Evolutionary conservation across 768 basidiomycete genomes (phyloP).

Genomic region (Termitomyces sp.): DNA sequence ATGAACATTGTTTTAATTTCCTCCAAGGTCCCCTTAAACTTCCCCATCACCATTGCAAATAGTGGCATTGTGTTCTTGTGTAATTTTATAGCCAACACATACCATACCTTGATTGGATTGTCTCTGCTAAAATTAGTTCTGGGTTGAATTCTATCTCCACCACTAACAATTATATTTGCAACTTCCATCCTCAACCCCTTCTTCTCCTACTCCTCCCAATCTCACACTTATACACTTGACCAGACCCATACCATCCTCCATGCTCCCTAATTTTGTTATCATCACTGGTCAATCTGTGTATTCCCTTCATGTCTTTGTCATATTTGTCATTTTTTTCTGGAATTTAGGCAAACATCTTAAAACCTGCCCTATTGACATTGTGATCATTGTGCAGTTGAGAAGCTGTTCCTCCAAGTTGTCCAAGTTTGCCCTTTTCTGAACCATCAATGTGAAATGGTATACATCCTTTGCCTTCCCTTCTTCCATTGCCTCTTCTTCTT

Average conservation of each 20-base stretch:
- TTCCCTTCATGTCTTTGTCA: slow-evolving; percentile 7
- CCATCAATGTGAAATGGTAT: background rate
- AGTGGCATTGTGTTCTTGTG: background rate
- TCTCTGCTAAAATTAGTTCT: background rate
- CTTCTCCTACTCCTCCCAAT: no score
- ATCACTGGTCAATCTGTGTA: slow-evolving; percentile 2
- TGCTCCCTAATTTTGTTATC: background rate
- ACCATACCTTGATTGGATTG: background rate
- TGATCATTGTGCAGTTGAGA: background rate
- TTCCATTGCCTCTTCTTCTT: no score
- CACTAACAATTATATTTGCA: no score
- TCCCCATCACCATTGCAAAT: background rate
- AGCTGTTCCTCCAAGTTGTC: background rate
- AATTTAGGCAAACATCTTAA: background rate
- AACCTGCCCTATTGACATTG: background rate
- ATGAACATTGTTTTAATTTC: no score
- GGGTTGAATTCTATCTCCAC: background rate
- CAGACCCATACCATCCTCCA: background rate
- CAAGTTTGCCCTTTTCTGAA: background rate
- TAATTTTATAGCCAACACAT: background rate
- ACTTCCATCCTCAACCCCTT: background rate
- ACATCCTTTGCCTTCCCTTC: no score
- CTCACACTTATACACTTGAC: no score
- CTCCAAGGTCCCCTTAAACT: background rate
- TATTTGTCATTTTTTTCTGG: slow-evolving; percentile 4